Evolutionary conservation across 768 basidiomycete species (phyloP), one percentile per base, ranked within the genome.

Genomic region (Agrocybe pediades): DNA sequence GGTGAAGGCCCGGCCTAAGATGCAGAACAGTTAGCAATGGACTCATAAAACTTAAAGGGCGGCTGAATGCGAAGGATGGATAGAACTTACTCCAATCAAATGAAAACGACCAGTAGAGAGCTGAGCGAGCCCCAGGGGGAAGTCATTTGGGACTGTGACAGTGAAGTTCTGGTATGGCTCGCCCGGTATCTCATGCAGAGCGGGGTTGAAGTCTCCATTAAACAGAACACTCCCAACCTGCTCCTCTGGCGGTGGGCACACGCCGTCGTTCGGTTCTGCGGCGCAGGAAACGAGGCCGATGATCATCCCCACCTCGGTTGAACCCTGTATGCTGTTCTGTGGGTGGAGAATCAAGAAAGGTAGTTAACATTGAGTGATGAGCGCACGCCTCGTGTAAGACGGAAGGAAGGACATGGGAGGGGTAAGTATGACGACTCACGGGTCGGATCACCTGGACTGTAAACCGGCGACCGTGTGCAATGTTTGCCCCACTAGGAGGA

Each of bases 121-220:
- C 49, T 71, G 66, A 2, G 68, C 68, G 8, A 25, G 53, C 1
- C 67, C 68, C 29, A 47, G 46, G 13, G 58, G 48, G 30, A 62
- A 61, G 43, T 62, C 58, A 19, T 49, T 52, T 2, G 71, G 72
- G 9, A 70, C 56, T 20, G 60, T 68, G 17, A 80, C 67, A 0
- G 74, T 72, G 58, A 81, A 76, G 61, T 80, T 79, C 58, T 80
- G 62, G 56, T 78, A 79, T 2, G 76, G 74, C 21, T 63, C 52
- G 44, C 65, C 68, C 1, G 67, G 61, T 24, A 54, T 58, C 41
- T 66, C 68, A 41, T 71, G 70, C 4, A 68, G 20, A 46, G 66
- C 58, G 0, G 79, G 77, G 24, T 60, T 52, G 54, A 69, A 79
- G 1, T 63, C 56, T 23, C 79, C 79, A 17, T 70, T 73, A 59